Conservation (phyloP, 495 filamentous ascomycete species). For the Aspergillus nanangensis region DNA sequence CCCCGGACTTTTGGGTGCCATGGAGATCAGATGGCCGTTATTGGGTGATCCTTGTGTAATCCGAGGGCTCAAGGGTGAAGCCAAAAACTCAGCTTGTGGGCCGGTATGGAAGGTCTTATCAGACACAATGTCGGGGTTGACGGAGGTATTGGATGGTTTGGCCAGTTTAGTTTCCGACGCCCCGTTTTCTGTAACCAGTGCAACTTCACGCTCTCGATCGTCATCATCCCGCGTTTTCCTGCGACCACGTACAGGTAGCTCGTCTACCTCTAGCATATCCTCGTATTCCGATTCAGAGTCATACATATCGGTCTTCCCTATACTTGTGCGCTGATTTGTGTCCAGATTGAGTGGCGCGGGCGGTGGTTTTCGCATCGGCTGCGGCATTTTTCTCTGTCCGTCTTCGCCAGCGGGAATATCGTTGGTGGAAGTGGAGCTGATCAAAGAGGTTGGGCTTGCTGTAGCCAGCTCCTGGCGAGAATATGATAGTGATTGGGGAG, state of each 20-base stretch:
- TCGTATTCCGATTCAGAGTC: slow-evolving; percentile 83
- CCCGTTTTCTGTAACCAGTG: slow-evolving; percentile 56
- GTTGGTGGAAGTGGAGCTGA: slow-evolving; percentile 15
- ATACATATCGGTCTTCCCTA: slow-evolving; percentile 44
- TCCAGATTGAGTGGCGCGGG: slow-evolving; percentile 79
- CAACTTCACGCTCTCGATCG: slow-evolving; percentile 69
- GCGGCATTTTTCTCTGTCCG: slow-evolving; percentile 32
- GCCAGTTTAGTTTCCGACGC: not conserved
- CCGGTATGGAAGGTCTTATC: slow-evolving; percentile 18
- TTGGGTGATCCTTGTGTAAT: slow-evolving; percentile 15
- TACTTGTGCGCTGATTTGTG: slow-evolving; percentile 31
- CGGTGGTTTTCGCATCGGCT: slow-evolving; percentile 71
- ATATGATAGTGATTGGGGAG: slow-evolving; percentile 9
- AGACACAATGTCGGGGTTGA: not conserved
- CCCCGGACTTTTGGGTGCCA: slow-evolving; percentile 75
- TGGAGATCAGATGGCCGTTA: slow-evolving; percentile 31
- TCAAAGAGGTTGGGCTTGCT: slow-evolving; percentile 13
- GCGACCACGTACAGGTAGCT: slow-evolving; percentile 63
- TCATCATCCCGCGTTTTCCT: slow-evolving; percentile 86
- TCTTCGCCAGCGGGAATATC: slow-evolving; percentile 11
- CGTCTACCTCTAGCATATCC: slow-evolving; percentile 64
- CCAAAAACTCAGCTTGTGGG: slow-evolving; percentile 27
- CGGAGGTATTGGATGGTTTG: not conserved
- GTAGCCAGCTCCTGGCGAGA: slow-evolving; percentile 12
- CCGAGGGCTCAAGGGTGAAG: slow-evolving; percentile 32